Base-by-base conservation (phyloP, 441 rosid genomes). In the Pelargonium myrrhifolium region DNA sequence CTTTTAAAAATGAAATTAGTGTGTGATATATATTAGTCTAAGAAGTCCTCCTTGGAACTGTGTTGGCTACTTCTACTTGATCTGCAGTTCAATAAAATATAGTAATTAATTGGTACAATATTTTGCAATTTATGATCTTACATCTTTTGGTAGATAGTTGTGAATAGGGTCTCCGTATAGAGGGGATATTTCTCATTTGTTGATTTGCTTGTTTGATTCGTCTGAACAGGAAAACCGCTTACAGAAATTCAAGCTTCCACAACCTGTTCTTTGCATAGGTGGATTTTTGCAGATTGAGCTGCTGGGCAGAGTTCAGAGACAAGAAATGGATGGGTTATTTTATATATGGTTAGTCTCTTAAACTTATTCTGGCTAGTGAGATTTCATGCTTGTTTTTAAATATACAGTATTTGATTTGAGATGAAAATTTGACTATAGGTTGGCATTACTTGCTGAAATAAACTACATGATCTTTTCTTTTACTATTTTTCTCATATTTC, bases 231-330 rank as follows among this genome's bases (percentile, higher is more conserved):
- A 84, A 75, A 85, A 79, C 71, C 39, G 75, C 56, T 72, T 92
- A 81, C 98, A 94, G 84, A 79, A 64, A 8, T 94, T 89, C 75
- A 76, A 74, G 88, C 87, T 94, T 77, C 94, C 93, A 17, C 88
- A 92, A 71, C 96, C 98, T 4, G 85, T 85, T 76, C 71, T 94
- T 53, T 94, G 98, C 77, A 72, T 94, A 43, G 97, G 96, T 68
- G 96, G 98, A 58, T 74, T 83, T 70, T 68, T 94, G 82, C 87
- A 83, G 74, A 72, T 92, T 64, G 97, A 94, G 87, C 84, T 94
- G 68, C 75, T 87, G 71, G 97, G 94, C 68, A 86, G 99, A 67
- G 85, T 89, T 74, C 96, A 92, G 83, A 89, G 71, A 71, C 94
- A 90, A 77, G 87, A 84, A 31, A 84, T 81, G 79, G 96, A 92